Evolutionary conservation across 108 stramenopile genomes (phyloP), one percentile per base, ranked within the genome.

Genomic region (Aurantiochytrium sp.): DNA sequence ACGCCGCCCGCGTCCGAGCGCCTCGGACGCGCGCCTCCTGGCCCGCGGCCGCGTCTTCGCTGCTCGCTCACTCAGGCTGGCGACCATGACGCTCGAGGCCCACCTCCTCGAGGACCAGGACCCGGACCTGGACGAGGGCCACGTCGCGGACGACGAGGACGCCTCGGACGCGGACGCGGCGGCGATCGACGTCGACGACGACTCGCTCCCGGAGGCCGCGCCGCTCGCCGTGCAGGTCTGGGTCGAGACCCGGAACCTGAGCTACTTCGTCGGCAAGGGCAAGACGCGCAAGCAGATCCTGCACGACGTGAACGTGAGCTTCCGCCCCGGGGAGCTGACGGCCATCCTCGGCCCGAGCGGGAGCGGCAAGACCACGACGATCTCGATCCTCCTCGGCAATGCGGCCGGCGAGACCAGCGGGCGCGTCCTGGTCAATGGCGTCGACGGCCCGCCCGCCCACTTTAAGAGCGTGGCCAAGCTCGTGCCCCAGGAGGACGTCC

Each of bases 401-500:
- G 81, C 41, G 5, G 55, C 24, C 17, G 73, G 68, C 34, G 27
- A 48, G n/a, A 48, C n/a, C 6, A 12, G 42, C 45, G 73, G 73
- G 6, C 27, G 22, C 17, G 30, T 86, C 1, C 22, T 27, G 21
- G 52, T 88, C 41, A 55, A 86, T 39, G 88, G 88, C 31, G 21
- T 39, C 4, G 41, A 55, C 12, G 73, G 73, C 6, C 27, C 32
- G 17, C 42, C 59, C 42, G 10, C 52, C 10, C 27, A 85, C 8
- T 85, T 41, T 37, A 85, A 55, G 39, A 52, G 24, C n/a, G 24
- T 85, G 50, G 31, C 86, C 81, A 86, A 86, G 5, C 86, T 90
- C 50, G 90, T 92, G 39, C 92, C 92, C 4, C 92, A 92, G 55
- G 92, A 92, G 31, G 92, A 92, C 85, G 73, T 91, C 52, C 55